Evolutionary conservation across 495 filamentous ascomycete species (phyloP).

Genomic region (Aspergillus cavernicola): DNA sequence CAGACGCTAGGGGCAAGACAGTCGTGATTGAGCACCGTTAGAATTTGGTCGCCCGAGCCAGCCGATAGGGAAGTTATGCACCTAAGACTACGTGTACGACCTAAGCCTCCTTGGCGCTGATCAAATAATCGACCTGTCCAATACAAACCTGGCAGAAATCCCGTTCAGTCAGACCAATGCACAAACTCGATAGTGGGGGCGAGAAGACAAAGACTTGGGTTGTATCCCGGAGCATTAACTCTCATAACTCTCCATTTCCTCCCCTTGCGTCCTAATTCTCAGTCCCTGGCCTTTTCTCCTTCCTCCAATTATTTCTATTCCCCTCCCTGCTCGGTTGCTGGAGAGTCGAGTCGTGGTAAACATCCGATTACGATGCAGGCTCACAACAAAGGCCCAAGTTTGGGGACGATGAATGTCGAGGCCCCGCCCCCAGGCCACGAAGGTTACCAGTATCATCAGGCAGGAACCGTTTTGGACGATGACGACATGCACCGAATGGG

Average conservation of each 20-base stretch:
- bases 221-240: not conserved
- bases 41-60: not conserved
- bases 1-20: too few species aligned
- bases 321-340: not conserved
- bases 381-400: not conserved
- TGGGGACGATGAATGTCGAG: constrained; percentile 1
- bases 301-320: not conserved
- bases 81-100: not conserved
- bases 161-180: not conserved
- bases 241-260: not conserved
- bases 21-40: too few species aligned
- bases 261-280: not conserved
- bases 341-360: not conserved
- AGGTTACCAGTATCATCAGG: not conserved
- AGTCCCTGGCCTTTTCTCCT: not conserved
- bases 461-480: constrained; percentile 21
- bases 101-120: not conserved
- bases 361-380: not conserved
- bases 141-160: not conserved
- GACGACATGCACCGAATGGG: constrained; percentile 40
- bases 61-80: not conserved
- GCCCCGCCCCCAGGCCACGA: not conserved
- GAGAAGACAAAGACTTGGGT: not conserved
- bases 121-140: not conserved
- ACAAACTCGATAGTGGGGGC: too few species aligned